These are phyloP conservation scores for Melanogaster broomeanus DNA, from an alignment of 768 basidiomycete genomes.

Conservation along the genomic window DNA sequence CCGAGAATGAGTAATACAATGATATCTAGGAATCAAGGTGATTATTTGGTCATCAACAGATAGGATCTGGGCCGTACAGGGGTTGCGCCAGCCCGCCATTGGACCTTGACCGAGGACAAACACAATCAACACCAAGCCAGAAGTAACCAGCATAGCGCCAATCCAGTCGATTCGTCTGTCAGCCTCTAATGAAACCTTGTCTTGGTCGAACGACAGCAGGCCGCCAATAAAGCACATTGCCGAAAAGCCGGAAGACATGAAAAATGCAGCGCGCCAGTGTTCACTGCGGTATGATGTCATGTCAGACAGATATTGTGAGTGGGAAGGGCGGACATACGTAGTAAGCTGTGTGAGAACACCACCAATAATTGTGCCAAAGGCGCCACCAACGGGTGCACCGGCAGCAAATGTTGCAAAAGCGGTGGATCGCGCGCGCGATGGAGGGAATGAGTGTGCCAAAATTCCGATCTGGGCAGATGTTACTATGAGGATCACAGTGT, in stretches of 20 bases:
- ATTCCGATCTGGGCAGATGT: slow-evolving; percentile 64
- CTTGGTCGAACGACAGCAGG: slow-evolving; percentile 60
- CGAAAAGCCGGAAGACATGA: slow-evolving; percentile 58
- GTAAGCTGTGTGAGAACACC: slow-evolving; percentile 67
- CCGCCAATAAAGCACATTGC: slow-evolving; percentile 53
- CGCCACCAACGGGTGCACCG: slow-evolving; percentile 81
- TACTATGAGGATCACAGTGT: slow-evolving; percentile 2
- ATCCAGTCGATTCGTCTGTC: slow-evolving; percentile 73
- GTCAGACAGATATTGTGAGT: not conserved
- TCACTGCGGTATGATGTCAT: slow-evolving; percentile 12
- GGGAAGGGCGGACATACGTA: slow-evolving; percentile 25
- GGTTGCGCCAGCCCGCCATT: slow-evolving; percentile 64
- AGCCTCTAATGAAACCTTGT: slow-evolving; percentile 39
- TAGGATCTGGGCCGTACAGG: slow-evolving; percentile 39
- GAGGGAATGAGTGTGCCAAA: slow-evolving; percentile 76
- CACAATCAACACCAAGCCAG: slow-evolving; percentile 66
- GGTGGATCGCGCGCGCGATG: slow-evolving; percentile 62
- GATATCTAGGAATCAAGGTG: slow-evolving; percentile 50
- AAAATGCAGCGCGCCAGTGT: slow-evolving; percentile 73
- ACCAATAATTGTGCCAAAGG: slow-evolving; percentile 67
- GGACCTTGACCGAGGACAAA: slow-evolving; percentile 74
- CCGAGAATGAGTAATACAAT: slow-evolving; percentile 68
- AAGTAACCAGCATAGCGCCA: slow-evolving; percentile 65
- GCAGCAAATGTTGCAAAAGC: slow-evolving; percentile 86
- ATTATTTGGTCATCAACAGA: slow-evolving; percentile 21